Conservation (phyloP, 2,329 filamentous ascomycete species). For the Westerdykella aurantiaca region DNA sequence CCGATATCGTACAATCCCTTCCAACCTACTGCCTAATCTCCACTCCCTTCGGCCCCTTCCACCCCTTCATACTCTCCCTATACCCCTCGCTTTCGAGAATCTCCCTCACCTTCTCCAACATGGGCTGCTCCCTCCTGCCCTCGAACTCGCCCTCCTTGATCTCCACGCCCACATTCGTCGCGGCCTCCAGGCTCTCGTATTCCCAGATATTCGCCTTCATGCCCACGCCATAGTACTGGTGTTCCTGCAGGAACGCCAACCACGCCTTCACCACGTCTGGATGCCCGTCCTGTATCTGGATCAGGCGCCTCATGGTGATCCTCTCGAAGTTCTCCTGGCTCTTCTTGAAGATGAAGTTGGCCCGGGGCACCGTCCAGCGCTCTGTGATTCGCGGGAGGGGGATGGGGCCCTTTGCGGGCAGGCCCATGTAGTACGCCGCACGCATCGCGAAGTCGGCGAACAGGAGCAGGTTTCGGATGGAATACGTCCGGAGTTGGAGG, state of each 20-base stretch:
- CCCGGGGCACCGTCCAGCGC: conserved; percentile 87
- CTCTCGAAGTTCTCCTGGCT: conserved; percentile 96
- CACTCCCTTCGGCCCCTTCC: conserved; percentile 10
- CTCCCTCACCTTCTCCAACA: conserved; percentile 33
- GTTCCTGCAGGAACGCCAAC: conserved; percentile 86
- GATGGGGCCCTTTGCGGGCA: conserved; percentile 79
- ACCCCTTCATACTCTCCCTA: conserved; percentile 29
- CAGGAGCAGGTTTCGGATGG: conserved; percentile 82
- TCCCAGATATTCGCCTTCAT: conserved; percentile 99
- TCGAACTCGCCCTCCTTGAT: conserved; percentile 21
- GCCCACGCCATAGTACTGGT: conserved; percentile 91
- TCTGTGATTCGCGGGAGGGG: conserved; percentile 82
- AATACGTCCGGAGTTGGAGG: conserved; percentile 89
- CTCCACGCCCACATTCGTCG: conserved; percentile 24
- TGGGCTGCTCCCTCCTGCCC: conserved; percentile 27
- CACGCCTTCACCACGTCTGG: conserved; percentile 84
- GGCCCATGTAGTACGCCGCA: conserved; percentile 86
- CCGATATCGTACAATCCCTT: neutral
- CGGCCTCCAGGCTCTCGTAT: conserved; percentile 58
- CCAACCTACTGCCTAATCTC: conserved; percentile 19
- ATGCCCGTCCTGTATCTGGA: conserved; percentile 89
- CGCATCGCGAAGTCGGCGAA: conserved; percentile 92
- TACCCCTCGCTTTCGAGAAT: conserved; percentile 25
- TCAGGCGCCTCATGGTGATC: conserved; percentile 75
- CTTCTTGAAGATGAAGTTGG: conserved; percentile 95